Percentiles rank a stretch among this genome's conserved stretches.
phyloP scores from a whole-genome alignment of 768 basidiomycete genomes.

The Guyanaporus albipodus region DNA sequence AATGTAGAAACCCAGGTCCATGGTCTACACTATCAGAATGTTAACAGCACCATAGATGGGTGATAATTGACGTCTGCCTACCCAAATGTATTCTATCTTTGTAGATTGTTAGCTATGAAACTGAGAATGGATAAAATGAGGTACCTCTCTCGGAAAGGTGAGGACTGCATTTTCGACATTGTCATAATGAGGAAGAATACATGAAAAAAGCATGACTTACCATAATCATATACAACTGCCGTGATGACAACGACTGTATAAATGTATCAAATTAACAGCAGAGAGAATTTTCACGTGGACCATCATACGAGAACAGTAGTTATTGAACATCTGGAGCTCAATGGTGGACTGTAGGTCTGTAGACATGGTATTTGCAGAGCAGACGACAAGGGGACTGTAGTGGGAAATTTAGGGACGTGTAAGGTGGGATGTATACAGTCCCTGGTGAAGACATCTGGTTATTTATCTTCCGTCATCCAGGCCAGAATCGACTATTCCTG shows the following conservation, averaged over 20 bases:
- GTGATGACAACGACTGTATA: neutral
- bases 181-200: neutral
- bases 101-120: neutral
- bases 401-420: too few relatives aligned
- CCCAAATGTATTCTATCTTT: slow-evolving; percentile 10
- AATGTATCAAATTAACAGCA: too few relatives aligned
- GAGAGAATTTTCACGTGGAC: too few relatives aligned
- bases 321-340: too few relatives aligned
- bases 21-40: neutral
- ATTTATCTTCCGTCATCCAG: too few relatives aligned
- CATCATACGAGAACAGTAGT: too few relatives aligned
- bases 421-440: too few relatives aligned
- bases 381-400: too few relatives aligned
- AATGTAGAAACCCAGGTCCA: slow-evolving; percentile 4
- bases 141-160: slow-evolving; percentile 4
- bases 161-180: neutral
- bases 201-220: neutral
- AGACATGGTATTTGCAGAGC: too few relatives aligned
- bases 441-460: too few relatives aligned
- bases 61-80: neutral
- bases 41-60: neutral
- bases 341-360: too few relatives aligned
- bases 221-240: neutral
- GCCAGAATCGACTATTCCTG: too few relatives aligned
- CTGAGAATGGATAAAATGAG: neutral